phyloP scores from a whole-genome alignment of 805 yeast species.

The Candida tallmaniae region DNA sequence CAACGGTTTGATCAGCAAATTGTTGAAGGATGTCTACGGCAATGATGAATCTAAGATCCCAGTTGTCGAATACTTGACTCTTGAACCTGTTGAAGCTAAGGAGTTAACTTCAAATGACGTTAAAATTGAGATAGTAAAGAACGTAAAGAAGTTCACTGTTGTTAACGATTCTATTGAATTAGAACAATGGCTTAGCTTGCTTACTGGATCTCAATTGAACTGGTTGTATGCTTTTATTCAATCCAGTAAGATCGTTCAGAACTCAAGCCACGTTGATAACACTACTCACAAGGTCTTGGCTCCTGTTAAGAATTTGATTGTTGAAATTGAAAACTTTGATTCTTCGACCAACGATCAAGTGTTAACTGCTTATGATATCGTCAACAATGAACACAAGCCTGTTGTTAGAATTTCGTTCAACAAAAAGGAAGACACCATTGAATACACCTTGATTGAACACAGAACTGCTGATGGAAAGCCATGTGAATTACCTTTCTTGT shows the following conservation, averaged over 20 bases:
- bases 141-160: conserved; percentile 34
- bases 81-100: conserved; percentile 30
- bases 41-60: conserved; percentile 76
- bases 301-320: conserved; percentile 59
- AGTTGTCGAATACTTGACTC: conserved; percentile 84
- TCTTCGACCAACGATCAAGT: conserved; percentile 48
- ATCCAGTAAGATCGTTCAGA: conserved; percentile 80
- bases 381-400: conserved; percentile 65
- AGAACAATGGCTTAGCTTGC: conserved; percentile 64
- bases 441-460: conserved; percentile 75
- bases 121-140: conserved; percentile 27
- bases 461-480: conserved; percentile 78
- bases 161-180: conserved; percentile 30
- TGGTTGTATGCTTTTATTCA: conserved; percentile 94
- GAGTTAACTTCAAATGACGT: conserved; percentile 21
- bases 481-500: conserved; percentile 71
- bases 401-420: conserved; percentile 55
- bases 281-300: conserved; percentile 77
- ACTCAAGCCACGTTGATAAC: conserved; percentile 69
- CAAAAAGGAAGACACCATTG: conserved; percentile 50
- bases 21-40: conserved; percentile 64
- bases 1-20: conserved; percentile 75
- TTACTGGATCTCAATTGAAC: conserved; percentile 73
- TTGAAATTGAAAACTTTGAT: conserved; percentile 50
- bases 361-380: conserved; percentile 62